Evolutionary conservation across 768 basidiomycete genomes (phyloP), one percentile per base, ranked within the genome.

Genomic region (Leucocoprinus leucothites): DNA sequence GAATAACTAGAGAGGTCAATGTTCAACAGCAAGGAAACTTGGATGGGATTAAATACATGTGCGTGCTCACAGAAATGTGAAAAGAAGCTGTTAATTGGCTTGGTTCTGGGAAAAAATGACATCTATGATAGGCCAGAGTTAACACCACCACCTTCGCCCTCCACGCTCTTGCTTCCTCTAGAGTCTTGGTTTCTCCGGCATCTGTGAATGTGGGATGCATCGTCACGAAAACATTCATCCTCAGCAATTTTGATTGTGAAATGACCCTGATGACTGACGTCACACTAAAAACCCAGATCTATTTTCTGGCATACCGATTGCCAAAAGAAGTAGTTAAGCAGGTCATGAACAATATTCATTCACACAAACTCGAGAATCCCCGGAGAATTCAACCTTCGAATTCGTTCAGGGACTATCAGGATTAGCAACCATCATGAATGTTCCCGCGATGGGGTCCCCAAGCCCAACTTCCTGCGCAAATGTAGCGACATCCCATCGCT

Each of bases 361-460:
- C 26, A 42, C 19, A 40, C 40, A 21, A 22, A 3, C 6, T 22
- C 19, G 19, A 40, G 2, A 16, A 47, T 18, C 45, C 24, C 6
- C 14, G 26, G 9, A 25, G 3, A 31, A 18, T 48, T n/a, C 8
- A 19, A 7, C 9, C n/a, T 9, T 18, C 22, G 4, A 11, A 44
- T 18, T 48, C 24, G 13, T 35, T 52, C 28, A 44, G 5, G 51
- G 51, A 18, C n/a, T 52, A 44, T 43, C 21, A 9, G 51, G 24
- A 22, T 52, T 52, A 9, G 68, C 76, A 25, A 79, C 78, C 21
- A 71, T 63, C 74, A 81, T 79, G 61, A 77, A 82, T 0, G 76
- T 78, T 43, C 78, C 80, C 11, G 69, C 80, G 35, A 80, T 68
- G 0, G 78, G 77, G 14, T 69, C 61, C 24, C 79, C 79, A 14